Conservation (phyloP, 73 alveolate genomes). For the Paramecium primaurelia region DNA sequence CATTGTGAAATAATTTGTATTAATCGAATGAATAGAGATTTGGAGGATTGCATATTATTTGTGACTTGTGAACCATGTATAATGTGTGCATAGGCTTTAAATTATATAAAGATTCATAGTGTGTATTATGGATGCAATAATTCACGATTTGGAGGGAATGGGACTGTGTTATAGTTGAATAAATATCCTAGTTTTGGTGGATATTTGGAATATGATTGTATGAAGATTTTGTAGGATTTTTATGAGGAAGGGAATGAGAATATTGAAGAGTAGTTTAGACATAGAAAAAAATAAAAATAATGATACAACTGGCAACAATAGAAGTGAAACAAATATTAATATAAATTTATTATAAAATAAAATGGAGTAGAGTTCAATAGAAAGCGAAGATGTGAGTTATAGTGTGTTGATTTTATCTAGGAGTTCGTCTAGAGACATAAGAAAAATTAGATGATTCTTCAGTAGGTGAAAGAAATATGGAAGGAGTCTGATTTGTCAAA, state of each 20-base stretch:
- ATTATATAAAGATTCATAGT: slow-evolving; percentile 64
- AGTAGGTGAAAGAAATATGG: slow-evolving; percentile 9
- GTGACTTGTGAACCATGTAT: slow-evolving; percentile 96
- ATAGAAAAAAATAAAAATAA: slow-evolving; percentile 68
- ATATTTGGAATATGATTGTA: slow-evolving; percentile 76
- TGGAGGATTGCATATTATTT: slow-evolving; percentile 75
- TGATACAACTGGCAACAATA: not conserved
- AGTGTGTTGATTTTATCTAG: not conserved
- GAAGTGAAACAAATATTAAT: not conserved
- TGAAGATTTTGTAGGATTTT: slow-evolving; percentile 77
- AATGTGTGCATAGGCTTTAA: slow-evolving; percentile 93
- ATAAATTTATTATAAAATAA: not conserved
- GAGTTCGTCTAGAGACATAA: not conserved
- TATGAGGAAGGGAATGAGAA: slow-evolving; percentile 89
- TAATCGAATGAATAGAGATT: slow-evolving; percentile 48
- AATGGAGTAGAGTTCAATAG: slow-evolving; percentile 1
- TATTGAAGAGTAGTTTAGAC: slow-evolving; percentile 87
- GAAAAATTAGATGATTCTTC: not conserved
- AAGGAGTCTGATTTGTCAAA: not conserved
- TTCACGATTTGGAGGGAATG: slow-evolving; percentile 97
- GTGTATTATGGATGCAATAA: slow-evolving; percentile 90
- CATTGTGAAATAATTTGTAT: slow-evolving; percentile 95
- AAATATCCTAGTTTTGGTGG: slow-evolving; percentile 77
- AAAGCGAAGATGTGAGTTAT: slow-evolving; percentile 20
- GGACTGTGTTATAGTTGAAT: slow-evolving; percentile 78